Base-by-base conservation (phyloP, 2,329 filamentous ascomycete species). In the Penicillium sp. region DNA sequence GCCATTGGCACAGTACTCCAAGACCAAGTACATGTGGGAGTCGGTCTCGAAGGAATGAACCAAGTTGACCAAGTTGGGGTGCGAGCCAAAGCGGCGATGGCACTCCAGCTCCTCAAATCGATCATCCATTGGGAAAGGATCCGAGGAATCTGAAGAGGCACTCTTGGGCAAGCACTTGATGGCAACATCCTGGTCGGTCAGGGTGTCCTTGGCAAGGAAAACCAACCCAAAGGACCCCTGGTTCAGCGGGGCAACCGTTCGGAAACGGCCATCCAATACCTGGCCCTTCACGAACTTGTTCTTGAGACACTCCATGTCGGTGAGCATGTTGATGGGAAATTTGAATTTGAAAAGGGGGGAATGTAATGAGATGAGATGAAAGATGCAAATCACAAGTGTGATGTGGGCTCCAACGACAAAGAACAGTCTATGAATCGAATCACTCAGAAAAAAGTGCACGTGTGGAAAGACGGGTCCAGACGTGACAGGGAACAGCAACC, bases 171-270 rank as follows among this genome's bases (percentile, higher is more conserved):
- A 80, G 75, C 93, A 97, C 79, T 99, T 99, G 83, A 99, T 89
- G 59, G 94, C 94, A 65, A 99, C 94, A 56, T 85, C 83, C 56
- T 94, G 82, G 65, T 87, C 85, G 57, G 89, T 96, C 61, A 81
- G 73, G 62, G 87, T 81, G 73, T 99, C 92, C 73, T 83, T 88
- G 57, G 93, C 94, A 77, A 92, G 87, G 77, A 97, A 97, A 68
- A 99, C 94, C 90, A 97, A 95, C 72, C 94, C 94, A 71, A 97
- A 99, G 53, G 94, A 97, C 67, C 94, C 94, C 83, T 97, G 92
- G 73, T 99, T 99, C 79, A 99, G 89, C 55, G 94, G 92, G 65
- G 92, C 90, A 70, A 97, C 83, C 54, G 92, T 96, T 77, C 89
- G 82, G 75, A 94, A 99, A 65, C 94, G 92, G 74, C 90, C 92